Percentiles rank a stretch among this genome's conserved stretches.
These are phyloP conservation scores for Termitomyces sp. DNA, from an alignment of 768 basidiomycete species.

Conservation along the genomic window DNA sequence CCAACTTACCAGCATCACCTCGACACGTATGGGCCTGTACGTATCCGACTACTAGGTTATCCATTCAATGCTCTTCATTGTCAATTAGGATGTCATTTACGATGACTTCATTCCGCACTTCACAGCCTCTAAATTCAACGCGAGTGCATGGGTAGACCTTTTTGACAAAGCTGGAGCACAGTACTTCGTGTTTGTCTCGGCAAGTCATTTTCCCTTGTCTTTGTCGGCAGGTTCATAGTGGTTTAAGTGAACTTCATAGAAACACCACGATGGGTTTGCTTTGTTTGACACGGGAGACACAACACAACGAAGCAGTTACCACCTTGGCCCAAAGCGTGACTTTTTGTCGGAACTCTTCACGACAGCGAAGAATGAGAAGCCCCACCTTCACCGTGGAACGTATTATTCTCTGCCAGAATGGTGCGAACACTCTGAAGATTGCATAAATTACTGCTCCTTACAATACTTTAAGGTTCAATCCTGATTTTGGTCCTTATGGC, in stretches of 20 bases:
- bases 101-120: slow-evolving; percentile 57
- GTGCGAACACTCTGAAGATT: slow-evolving; percentile 18
- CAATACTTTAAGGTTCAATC: slow-evolving; percentile 39
- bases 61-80: not conserved
- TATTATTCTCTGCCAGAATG: slow-evolving; percentile 57
- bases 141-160: slow-evolving; percentile 49
- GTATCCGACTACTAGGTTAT: not conserved
- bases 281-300: slow-evolving; percentile 54
- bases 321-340: slow-evolving; percentile 47
- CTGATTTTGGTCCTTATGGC: slow-evolving; percentile 47
- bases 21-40: slow-evolving; percentile 39
- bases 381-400: slow-evolving; percentile 48
- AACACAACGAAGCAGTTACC: slow-evolving; percentile 42
- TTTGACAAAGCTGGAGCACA: slow-evolving; percentile 55
- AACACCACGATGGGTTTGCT: slow-evolving; percentile 59
- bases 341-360: slow-evolving; percentile 45
- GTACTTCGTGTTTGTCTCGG: slow-evolving; percentile 56
- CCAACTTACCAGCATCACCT: slow-evolving; percentile 46
- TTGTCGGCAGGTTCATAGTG: not conserved
- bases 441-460: not conserved
- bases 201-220: slow-evolving; percentile 15
- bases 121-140: slow-evolving; percentile 47
- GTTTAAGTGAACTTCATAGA: slow-evolving; percentile 23
- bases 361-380: slow-evolving; percentile 44
- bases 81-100: slow-evolving; percentile 38